Base-by-base conservation (phyloP, 2,329 filamentous ascomycete species). In the Pseudophaeomoniella oleicola region DNA sequence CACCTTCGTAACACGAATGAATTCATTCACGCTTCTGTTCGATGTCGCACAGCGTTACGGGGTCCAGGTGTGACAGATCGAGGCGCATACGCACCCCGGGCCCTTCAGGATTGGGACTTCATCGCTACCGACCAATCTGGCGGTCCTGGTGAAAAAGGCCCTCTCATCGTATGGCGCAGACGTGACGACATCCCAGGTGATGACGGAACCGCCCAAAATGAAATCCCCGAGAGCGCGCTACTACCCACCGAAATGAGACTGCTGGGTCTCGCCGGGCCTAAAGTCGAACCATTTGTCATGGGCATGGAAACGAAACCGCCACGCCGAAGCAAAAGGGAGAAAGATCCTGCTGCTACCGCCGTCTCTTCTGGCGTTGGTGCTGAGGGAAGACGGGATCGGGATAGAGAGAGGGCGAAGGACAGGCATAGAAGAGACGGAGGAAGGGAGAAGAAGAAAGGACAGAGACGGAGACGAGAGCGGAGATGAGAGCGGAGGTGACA, bases 1-100 rank as follows among this genome's bases (percentile, higher is more conserved):
- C 35, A 43, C 12, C 42, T 52, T 18, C 42, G 41, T 33, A 48
- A 49, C 32, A 52, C 50, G 13, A 51, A 52, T 36, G 50, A 52
- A 33, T 52, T 48, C 36, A 48, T 52, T 34, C 50, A 52, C 33
- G 43, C 49, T 5, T 47, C 44, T 10, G 49, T 51, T 19, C 39
- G 50, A 6, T 37, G 45, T 27, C 42, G 50, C 9, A 13, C 48
- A 2, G 47, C 45, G 5, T 32, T 50, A 10, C 36, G 41, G n/a
- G 48, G 48, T 0, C 48, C 48, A 6, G 48, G 48, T 3, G 13
- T 39, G 0, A 19, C 40, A 31, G 47, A 50, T 29, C 39, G 43
- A 22, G 46, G 47, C 16, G 39, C 36, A 4, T 50, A 50, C 35
- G 40, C 45, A 22, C 46, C 47, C 2, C 39, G 35, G 4, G 42